A percentile compares a stretch with the other conserved stretches of the same genome.
Conservation (phyloP, 192 early-diverging fungal genomes). For the Dispira simplex region DNA sequence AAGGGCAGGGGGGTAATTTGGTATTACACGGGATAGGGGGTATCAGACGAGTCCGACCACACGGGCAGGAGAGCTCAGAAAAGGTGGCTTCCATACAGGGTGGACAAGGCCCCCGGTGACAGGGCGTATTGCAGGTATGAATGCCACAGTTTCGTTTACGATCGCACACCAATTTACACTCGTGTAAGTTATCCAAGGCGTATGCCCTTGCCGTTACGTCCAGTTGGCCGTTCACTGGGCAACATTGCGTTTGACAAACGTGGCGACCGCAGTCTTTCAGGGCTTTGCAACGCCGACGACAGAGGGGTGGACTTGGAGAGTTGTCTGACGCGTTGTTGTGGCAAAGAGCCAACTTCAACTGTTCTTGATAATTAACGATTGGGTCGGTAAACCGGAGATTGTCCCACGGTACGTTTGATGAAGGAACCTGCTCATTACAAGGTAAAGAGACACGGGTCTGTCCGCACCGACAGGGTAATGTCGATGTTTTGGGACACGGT, state of each 20-base stretch:
- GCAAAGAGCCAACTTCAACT: too few relatives aligned
- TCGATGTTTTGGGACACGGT: neutral
- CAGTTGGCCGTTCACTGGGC: constrained; percentile 23
- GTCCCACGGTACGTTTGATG: too few relatives aligned
- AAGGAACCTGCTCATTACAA: too few relatives aligned
- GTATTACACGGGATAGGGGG: constrained; percentile 83
- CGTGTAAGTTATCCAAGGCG: too few relatives aligned
- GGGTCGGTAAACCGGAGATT: too few relatives aligned
- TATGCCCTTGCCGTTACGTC: too few relatives aligned
- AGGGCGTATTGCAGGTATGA: constrained; percentile 58
- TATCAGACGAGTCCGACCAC: constrained; percentile 61
- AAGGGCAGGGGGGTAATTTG: constrained; percentile 51
- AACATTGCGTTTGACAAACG: constrained; percentile 45
- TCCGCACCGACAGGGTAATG: neutral
- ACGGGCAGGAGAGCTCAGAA: constrained; percentile 73
- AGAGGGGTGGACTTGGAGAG: constrained; percentile 4
- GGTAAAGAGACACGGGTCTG: neutral
- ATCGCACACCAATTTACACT: constrained; percentile 32
- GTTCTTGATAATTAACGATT: too few relatives aligned
- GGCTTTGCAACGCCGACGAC: constrained; percentile 17
- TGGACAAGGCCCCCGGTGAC: constrained; percentile 63
- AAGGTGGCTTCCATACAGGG: constrained; percentile 65
- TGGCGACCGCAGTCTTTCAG: constrained; percentile 46
- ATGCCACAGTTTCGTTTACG: constrained; percentile 61
- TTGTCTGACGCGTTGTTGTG: too few relatives aligned